Percentiles rank a stretch among this genome's conserved stretches.
These are phyloP conservation scores for Vitis cinerea DNA, from an alignment of 164 flowering plant genomes.

Conservation along the genomic window DNA sequence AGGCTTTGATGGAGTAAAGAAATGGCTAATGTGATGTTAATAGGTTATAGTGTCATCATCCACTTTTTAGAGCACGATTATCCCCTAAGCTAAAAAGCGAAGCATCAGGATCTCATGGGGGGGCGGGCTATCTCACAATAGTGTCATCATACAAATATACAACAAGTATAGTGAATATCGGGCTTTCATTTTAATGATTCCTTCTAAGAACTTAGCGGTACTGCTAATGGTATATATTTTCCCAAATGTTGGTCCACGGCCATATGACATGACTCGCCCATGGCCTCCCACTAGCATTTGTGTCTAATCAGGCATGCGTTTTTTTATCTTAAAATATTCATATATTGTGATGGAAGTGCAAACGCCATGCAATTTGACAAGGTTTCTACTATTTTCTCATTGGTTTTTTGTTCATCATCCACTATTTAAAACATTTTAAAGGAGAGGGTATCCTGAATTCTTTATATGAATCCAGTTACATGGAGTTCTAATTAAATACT, in stretches of 20 bases:
- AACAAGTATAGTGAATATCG: not conserved
- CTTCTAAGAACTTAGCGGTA: not conserved
- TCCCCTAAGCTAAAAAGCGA: not conserved
- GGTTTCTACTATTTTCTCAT: not conserved
- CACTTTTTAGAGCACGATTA: not conserved
- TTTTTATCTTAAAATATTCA: slow-evolving; percentile 4
- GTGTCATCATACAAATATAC: not conserved
- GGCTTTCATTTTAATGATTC: not conserved
- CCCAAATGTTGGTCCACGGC: not conserved
- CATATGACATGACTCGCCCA: slow-evolving; percentile 1
- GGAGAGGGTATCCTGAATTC: not conserved
- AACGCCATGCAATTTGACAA: not conserved
- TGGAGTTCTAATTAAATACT: no score
- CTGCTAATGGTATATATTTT: no score
- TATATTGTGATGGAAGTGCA: slow-evolving; percentile 2
- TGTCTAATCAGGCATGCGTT: slow-evolving; percentile 5
- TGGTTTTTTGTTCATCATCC: not conserved
- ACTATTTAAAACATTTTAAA: no score
- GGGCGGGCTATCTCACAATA: not conserved
- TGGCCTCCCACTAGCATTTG: slow-evolving; percentile 1
- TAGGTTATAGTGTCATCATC: slow-evolving; percentile 1
- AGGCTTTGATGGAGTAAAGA: not conserved
- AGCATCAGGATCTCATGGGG: not conserved
- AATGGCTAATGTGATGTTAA: not conserved
- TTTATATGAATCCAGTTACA: no score